Base-by-base conservation (phyloP, 2,329 filamentous ascomycete species). In the Fusarium virguliforme region DNA sequence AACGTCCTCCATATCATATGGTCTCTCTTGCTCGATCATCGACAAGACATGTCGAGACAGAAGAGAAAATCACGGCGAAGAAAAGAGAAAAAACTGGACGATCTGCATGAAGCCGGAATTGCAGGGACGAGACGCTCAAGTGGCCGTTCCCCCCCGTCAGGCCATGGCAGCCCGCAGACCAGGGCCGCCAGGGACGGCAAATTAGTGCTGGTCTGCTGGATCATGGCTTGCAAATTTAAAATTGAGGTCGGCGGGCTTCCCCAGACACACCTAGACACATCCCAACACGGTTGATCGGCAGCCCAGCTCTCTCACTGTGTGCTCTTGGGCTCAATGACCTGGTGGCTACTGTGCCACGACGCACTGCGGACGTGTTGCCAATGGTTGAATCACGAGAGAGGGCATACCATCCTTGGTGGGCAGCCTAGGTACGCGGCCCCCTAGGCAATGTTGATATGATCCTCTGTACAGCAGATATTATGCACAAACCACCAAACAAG, bases 201-300 rank as follows among this genome's bases (percentile, higher is more conserved):
- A 77, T 76, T 77, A 77, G 64, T 65, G 61, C 55, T 62, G 41
- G 58, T 51, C 55, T 62, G 67, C 69, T 72, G 73, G 61, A 77
- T 75, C 74, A 74, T 77, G 73, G 75, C 75, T 76, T 76, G 75
- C 65, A 72, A 76, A 70, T 68, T 76, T 76, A 75, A 77, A 77
- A 76, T 76, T 74, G 74, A 74, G 69, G 65, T 62, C 68, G 69
- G 73, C 65, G 64, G 73, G 74, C 66, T 76, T 77, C 75, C 75
- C 75, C 75, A 76, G 75, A 76, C 72, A 71, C 70, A 61, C 59
- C 24, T 34, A 55, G 30, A 37, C 50, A 61, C 59, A 61, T 58
- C 65, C 68, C 68, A 70, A 62, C 68, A 67, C 30, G 58, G 63
- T 68, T 70, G 73, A 75, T 75, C 73, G 67, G 67, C 73, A 70